A percentile compares a stretch with the other conserved stretches of the same genome.
Evolutionary conservation across 108 stramenopile species (phyloP).

Genomic region (Nitzschia sp.): DNA sequence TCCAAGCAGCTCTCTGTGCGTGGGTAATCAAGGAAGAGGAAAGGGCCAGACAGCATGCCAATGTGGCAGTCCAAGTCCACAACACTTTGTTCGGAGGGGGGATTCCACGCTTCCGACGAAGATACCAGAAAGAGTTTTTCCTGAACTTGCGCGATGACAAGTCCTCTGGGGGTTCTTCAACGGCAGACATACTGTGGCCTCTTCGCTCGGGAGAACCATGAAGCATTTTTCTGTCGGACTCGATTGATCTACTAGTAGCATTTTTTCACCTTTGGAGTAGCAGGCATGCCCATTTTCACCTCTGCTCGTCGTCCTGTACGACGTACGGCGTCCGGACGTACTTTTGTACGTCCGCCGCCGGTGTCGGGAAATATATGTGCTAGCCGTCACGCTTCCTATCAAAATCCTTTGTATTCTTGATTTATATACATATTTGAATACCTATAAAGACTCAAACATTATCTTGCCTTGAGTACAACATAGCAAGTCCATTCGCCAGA

Average conservation of each 20-base stretch:
- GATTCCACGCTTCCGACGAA: conserved; percentile 47
- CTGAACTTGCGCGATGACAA: conserved; percentile 38
- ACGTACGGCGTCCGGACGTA: no score
- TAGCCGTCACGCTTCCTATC: no score
- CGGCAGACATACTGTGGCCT: conserved; percentile 5
- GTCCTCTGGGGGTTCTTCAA: background rate
- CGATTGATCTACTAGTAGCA: no score
- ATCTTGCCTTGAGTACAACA: no score
- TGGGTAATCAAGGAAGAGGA: conserved; percentile 31
- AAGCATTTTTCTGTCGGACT: background rate
- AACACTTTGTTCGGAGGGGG: conserved; percentile 73
- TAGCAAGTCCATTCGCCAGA: no score
- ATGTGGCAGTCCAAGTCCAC: conserved; percentile 55
- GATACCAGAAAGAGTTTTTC: conserved; percentile 58
- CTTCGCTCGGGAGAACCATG: background rate
- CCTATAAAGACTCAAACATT: no score
- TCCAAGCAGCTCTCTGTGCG: conserved; percentile 66
- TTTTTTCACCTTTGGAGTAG: no score
- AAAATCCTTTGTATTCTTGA: no score
- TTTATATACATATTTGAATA: no score
- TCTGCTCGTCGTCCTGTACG: background rate
- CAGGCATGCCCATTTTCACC: background rate
- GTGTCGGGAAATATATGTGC: no score
- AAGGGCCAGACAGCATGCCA: conserved; percentile 51
- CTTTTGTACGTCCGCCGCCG: no score